Base-by-base conservation (phyloP, 495 filamentous ascomycete species). In the Penicillium herquei region DNA sequence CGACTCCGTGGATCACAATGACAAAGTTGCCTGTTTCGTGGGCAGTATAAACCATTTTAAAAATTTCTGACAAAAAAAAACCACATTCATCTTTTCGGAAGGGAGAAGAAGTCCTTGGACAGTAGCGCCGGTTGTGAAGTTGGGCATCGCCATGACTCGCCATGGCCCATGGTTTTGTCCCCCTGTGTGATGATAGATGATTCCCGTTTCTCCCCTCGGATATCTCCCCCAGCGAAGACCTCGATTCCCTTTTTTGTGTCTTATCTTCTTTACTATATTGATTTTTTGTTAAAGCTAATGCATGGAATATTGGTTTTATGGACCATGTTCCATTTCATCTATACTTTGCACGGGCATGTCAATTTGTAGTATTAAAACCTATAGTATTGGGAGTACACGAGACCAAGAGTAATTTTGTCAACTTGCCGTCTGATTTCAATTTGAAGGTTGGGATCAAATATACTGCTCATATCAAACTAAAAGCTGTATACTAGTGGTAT, bases 251-350 rank as follows among this genome's bases (percentile, higher is more conserved):
- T 65, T 62, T 63, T 51, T 66, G 59, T 49, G 55, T 43, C 39
- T 44, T 44, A 44, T 52, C 53, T 60, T 64, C 33, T 66, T 69
- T 43, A 54, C 35, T 58, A 57, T 56, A 46, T 58, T 49, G 49
- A 51, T 58, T 55, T 26, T 58, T 57, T 62, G 58, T 57, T 68
- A 69, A 65, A 69, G 69, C 67, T 71, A 73, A 76, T 74, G 65
- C 67, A 74, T 72, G 66, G 61, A 69, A 64, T 51, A 62, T 49
- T 57, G 50, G 62, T 53, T 44, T 45, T 48, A 46, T 51, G 35
- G 57, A 33, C 30, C 39, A 37, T 31, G 50, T 12, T 39, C 49
- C 21, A 16, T 10, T 32, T 46, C 31, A 46, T 46, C n/a, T 17
- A n/a, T 16, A 51, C 14, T 13, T 46, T 39, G 16, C 37, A 48